A percentile compares a stretch with the other conserved stretches of the same genome.
Conservation (phyloP, 169 alveolate genomes). For the Plasmodium fragile region DNA sequence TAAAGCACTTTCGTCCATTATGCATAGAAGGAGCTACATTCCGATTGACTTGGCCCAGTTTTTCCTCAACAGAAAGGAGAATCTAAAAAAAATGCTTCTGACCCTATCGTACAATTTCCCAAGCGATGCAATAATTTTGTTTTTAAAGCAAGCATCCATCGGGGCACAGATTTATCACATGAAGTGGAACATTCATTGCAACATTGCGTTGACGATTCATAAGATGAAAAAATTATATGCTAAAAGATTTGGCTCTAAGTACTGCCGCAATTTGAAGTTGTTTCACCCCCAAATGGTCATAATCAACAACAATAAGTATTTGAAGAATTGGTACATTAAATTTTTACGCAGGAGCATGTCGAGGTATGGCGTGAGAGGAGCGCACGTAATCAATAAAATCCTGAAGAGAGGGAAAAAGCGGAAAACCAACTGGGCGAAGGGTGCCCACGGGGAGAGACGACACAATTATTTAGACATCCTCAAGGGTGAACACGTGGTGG, state of each 20-base stretch:
- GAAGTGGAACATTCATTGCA: slow-evolving; percentile 5
- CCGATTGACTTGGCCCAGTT: slow-evolving; percentile 24
- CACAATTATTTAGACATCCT: neutral
- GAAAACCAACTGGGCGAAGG: neutral
- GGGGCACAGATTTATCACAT: slow-evolving; percentile 21
- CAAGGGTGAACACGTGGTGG: neutral
- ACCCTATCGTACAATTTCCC: slow-evolving; percentile 47
- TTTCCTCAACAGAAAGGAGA: slow-evolving; percentile 45
- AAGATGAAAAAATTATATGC: slow-evolving; percentile 32
- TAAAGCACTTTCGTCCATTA: neutral
- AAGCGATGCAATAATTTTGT: slow-evolving; percentile 14
- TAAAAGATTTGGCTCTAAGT: neutral
- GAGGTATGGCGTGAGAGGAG: neutral
- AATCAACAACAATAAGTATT: slow-evolving; percentile 25
- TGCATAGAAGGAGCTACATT: slow-evolving; percentile 13
- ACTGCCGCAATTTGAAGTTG: slow-evolving; percentile 13
- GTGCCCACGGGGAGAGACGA: neutral
- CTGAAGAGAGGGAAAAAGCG: neutral
- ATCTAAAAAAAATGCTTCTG: slow-evolving; percentile 37
- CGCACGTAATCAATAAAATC: neutral
- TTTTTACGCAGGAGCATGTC: slow-evolving; percentile 8
- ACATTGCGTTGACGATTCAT: neutral
- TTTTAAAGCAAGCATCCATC: slow-evolving; percentile 51
- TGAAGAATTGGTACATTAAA: slow-evolving; percentile 39
- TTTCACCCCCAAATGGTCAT: slow-evolving; percentile 8